Base-by-base conservation (phyloP, 768 basidiomycete genomes). In the Xanthoconium purpureum region DNA sequence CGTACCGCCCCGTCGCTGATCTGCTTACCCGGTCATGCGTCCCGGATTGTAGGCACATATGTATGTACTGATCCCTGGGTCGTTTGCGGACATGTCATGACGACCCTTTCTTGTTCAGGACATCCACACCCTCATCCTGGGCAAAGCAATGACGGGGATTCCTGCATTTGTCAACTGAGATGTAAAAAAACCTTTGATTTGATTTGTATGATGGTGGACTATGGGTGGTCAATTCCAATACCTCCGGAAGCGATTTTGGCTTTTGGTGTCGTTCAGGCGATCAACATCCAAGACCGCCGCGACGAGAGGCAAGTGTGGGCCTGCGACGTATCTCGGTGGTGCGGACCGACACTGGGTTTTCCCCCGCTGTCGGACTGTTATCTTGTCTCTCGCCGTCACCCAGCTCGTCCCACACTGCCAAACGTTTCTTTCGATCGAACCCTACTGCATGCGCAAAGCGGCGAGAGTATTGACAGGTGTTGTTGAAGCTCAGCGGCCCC, bases 91-190 rank as follows among this genome's bases (percentile, higher is more conserved):
- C 15, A n/a, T 35, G 18, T 57, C 49, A 56, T 48, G 50, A 56
- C 57, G 24, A 55, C 29, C 12, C 18, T 57, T 47, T 37, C 44
- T 61, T 59, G 15, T 33, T 35, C n/a, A 93, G 87, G 91, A 94
- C 61, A 90, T 94, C 43, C 91, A 92, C 64, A 79, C 91, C n/a
- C 87, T 96, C 56, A 92, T 98, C 50, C 77, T 99, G 38, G 96
- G 96, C 50, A 95, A 91, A 67, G 91, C 94, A 2, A 86, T 98
- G 66, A 98, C 96, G 1, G 93, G 85, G 14, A 82, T 94, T 42
- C 84, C 84, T 40, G 96, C 96, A 2, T 98, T 98, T 67, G 80
- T 82, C 30, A 86, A 82, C 66, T 84, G 71, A 61, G 56, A 53
- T 33, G 9, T 29, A n/a, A 20, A 37, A 39, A 39, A 33, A 24